Percentiles rank a stretch among this genome's conserved stretches.
phyloP scores from a whole-genome alignment of 176 grass and related monocot species.

The Raddia distichophylla region DNA sequence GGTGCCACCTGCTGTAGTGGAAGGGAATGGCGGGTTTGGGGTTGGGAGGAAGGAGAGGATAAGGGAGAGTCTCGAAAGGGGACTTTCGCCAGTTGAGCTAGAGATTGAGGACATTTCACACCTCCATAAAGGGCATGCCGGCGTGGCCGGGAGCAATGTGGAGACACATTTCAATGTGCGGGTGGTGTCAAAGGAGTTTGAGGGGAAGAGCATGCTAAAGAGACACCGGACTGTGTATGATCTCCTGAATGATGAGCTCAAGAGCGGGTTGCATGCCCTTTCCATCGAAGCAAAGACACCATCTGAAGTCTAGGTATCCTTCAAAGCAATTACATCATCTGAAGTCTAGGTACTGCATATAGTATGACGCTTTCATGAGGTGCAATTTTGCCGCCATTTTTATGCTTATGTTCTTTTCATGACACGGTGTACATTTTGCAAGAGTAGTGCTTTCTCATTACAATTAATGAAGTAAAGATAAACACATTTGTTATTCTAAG shows the following conservation, averaged over 20 bases:
- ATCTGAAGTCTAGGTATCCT: constrained; percentile 78
- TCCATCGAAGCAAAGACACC: constrained; percentile 91
- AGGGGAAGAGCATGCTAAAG: constrained; percentile 91
- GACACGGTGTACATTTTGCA: constrained; percentile 12
- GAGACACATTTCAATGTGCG: constrained; percentile 93
- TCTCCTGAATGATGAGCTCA: constrained; percentile 78
- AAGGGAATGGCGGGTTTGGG: constrained; percentile 34
- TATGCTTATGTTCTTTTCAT: background rate
- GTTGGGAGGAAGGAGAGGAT: constrained; percentile 74
- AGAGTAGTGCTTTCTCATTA: background rate
- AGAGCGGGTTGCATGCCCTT: constrained; percentile 77
- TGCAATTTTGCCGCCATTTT: constrained; percentile 5
- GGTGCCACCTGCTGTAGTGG: constrained; percentile 9
- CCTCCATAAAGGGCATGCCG: constrained; percentile 76
- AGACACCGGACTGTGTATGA: constrained; percentile 83
- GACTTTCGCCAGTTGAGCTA: constrained; percentile 54
- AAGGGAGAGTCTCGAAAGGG: constrained; percentile 46
- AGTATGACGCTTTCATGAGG: background rate
- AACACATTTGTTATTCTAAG: background rate
- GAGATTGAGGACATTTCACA: constrained; percentile 77
- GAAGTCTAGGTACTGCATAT: constrained; percentile 56
- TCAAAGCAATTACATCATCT: constrained; percentile 81
- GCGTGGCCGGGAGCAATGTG: constrained; percentile 58
- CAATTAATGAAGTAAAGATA: background rate
- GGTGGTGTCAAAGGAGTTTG: constrained; percentile 79